Percentiles rank a stretch among this genome's conserved stretches.
phyloP scores from a whole-genome alignment of 2,329 filamentous ascomycete genomes.

The Aspergillus terreus region DNA sequence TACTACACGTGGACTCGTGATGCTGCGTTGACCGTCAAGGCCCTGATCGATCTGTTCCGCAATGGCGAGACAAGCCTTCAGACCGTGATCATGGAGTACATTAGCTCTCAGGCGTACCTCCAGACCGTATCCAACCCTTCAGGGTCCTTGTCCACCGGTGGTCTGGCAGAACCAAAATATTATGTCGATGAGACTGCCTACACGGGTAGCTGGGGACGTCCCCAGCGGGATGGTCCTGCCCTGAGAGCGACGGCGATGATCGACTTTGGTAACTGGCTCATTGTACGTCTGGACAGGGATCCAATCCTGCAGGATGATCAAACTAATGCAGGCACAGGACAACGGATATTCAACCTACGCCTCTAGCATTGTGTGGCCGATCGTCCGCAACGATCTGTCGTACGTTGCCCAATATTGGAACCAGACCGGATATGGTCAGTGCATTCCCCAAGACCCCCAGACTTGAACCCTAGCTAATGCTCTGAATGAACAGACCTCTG shows the following conservation, averaged over 20 bases:
- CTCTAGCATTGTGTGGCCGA: constrained; percentile 62
- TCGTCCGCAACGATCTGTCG: constrained; percentile 70
- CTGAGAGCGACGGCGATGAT: constrained; percentile 71
- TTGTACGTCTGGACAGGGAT: constrained; percentile 32
- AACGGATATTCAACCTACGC: constrained; percentile 57
- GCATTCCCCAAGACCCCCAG: neutral
- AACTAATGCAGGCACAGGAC: constrained; percentile 18
- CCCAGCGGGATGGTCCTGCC: constrained; percentile 75
- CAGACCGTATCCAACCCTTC: constrained; percentile 68
- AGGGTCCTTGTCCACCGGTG: constrained; percentile 51
- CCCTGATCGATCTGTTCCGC: constrained; percentile 65
- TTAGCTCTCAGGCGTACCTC: constrained; percentile 62
- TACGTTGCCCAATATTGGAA: constrained; percentile 59
- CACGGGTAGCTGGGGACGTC: constrained; percentile 67
- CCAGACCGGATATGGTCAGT: constrained; percentile 54
- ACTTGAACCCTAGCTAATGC: neutral
- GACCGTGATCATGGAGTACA: constrained; percentile 62
- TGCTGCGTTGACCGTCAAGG: constrained; percentile 66
- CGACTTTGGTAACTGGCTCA: constrained; percentile 68
- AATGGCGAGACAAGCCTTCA: constrained; percentile 60
- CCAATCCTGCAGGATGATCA: neutral
- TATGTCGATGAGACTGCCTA: constrained; percentile 61
- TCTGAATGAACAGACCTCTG: constrained; percentile 57
- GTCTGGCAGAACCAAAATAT: constrained; percentile 71
- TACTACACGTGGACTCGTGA: constrained; percentile 79